Base-by-base conservation (phyloP, 352 stramenopile species). In the Globisporangium spinosum region DNA sequence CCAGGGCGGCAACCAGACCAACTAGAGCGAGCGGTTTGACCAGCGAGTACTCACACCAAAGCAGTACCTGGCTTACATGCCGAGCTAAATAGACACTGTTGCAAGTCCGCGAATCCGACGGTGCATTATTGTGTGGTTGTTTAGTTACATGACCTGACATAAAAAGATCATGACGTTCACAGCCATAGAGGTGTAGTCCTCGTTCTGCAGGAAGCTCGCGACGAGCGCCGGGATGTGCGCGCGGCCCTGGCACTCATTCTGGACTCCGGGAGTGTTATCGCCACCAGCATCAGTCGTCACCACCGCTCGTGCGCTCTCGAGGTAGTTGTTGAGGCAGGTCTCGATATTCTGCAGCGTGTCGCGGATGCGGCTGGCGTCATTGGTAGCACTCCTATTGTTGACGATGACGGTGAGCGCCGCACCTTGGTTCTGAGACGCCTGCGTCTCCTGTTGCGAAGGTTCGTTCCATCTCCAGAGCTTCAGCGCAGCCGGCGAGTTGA, bases 1-100 rank as follows among this genome's bases (percentile, higher is more conserved):
- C 8, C 86, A 91, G 70, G 83, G 85, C 47, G 86, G 86, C 67
- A 89, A 92, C 69, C 68, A 88, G 65, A 91, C 85, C 53, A 86
- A 90, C 68, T 91, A 89, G 68, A 68, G 15, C 6, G 17, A 15
- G 27, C 3, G 2, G 6, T 17, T 7, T 22, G 40, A 7, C 40
- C 7, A 49, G 12, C 3, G 15, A 49, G 40, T 49, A 49, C 15
- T 1, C 4, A 49, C 15, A 51, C 17, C 12, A 45, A 13, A 45
- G 13, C 17, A 51, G 43, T 51, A 12, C 40, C 3, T 47, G 3
- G 4, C 2, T 51, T 10, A 22, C 9, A 22, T 22, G 43, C 2
- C 12, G 13, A 49, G 25, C 35, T 15, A n/a, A 22, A 27, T 49
- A 67, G 62, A 58, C 38, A 35, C 49, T 9, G 22, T 6, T 20